Evolutionary conservation across 2,329 filamentous ascomycete genomes (phyloP), one percentile per base, ranked within the genome.

Genomic region (Plectosphaerella plurivora): DNA sequence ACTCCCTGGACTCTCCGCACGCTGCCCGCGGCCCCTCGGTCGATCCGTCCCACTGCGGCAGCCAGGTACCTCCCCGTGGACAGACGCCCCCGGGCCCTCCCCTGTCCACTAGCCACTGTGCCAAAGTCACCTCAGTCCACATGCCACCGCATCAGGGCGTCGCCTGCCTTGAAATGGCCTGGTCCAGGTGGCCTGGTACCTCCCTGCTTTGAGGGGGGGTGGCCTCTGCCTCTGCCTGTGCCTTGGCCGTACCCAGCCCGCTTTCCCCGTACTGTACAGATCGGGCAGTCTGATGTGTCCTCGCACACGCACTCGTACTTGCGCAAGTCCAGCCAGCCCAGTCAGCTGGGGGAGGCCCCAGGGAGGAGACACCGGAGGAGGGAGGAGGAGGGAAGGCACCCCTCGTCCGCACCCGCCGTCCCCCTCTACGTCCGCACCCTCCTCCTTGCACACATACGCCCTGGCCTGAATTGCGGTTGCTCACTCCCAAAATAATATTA

Each of bases 401-500:
- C n/a, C n/a, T n/a, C 53, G 53, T 47, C 51, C n/a, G n/a, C n/a
- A n/a, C n/a, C n/a, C n/a, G n/a, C n/a, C n/a, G n/a, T n/a, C 45
- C 45, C 45, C 24, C 45, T 16, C 18, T 56, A 57, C 44, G 41
- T 47, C 50, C 49, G 49, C 55, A 56, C 55, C 55, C 54, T 44
- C 54, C 54, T 49, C 47, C 36, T 49, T 41, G 47, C 49, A 51
- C 49, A 57, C 56, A 55, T 16, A 48, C 56, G 52, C 56, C 56
- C 54, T 50, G 16, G 48, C 49, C 51, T 37, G 49, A 56, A 57
- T 57, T 57, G 56, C 54, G 52, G 50, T 50, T 57, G 51, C 54
- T 57, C 56, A 37, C 56, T 45, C 49, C 56, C 56, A 56, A 57
- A 57, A 57, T 57, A 57, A 57, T 57, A 57, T 56, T 56, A 56